Percentiles rank a stretch among this genome's conserved stretches.
phyloP scores from a whole-genome alignment of 495 filamentous ascomycete genomes.

The Thermochaetoides thermophila region DNA sequence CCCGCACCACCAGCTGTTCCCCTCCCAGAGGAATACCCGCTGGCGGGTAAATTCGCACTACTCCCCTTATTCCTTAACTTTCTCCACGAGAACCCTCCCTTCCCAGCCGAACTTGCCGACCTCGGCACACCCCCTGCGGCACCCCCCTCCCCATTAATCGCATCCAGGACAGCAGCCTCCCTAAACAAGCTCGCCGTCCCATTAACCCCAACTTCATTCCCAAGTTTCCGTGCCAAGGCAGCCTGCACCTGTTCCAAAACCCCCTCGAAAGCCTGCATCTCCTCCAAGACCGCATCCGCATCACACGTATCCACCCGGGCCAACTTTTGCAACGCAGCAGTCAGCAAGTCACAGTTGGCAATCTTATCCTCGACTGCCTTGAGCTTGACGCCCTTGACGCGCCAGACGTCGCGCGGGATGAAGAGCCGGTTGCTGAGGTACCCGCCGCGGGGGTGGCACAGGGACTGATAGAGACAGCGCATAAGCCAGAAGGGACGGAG shows the following conservation, averaged over 20 bases:
- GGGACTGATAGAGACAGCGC: constrained; percentile 80
- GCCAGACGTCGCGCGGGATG: constrained; percentile 84
- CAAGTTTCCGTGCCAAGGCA: constrained; percentile 65
- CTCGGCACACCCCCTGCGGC: constrained; percentile 24
- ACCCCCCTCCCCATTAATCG: constrained; percentile 9
- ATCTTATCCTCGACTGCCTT: constrained; percentile 88
- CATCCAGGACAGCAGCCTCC: constrained; percentile 31
- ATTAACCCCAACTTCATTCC: constrained; percentile 76
- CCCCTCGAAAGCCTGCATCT: constrained; percentile 85
- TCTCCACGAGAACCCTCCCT: constrained; percentile 64
- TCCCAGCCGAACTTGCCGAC: constrained; percentile 44
- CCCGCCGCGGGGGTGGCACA: constrained; percentile 79
- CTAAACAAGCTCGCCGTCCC: constrained; percentile 53
- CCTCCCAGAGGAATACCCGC: constrained; percentile 22
- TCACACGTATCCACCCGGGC: constrained; percentile 73
- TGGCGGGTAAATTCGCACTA: constrained; percentile 30
- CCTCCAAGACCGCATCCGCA: constrained; percentile 79
- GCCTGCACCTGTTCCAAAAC: constrained; percentile 76
- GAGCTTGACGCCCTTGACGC: constrained; percentile 83
- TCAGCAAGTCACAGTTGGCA: constrained; percentile 80
- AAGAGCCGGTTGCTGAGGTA: constrained; percentile 86
- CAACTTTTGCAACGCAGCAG: constrained; percentile 75
- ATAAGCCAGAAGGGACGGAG: constrained; percentile 94
- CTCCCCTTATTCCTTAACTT: constrained; percentile 83
- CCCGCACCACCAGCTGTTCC: not conserved